A percentile compares a stretch with the other conserved stretches of the same genome.
Conservation (phyloP, 306 rosid genomes). For the Lathyrus tuberosus region DNA sequence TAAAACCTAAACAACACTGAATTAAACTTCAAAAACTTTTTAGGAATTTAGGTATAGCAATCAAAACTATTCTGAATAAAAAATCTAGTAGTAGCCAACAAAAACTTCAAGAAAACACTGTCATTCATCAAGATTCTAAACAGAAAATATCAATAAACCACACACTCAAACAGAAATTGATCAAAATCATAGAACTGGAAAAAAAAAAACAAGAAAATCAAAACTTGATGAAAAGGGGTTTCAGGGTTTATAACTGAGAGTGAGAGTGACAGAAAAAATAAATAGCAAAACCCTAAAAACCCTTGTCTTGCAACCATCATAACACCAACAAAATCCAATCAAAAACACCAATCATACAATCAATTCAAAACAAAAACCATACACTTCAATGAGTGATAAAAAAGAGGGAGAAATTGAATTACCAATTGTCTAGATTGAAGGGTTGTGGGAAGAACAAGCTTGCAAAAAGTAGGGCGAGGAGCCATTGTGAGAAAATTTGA, state of each 20-base stretch:
- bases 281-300: constrained; percentile 22
- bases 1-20: constrained; percentile 18
- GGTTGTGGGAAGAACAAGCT: constrained; percentile 68
- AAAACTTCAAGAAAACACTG: neutral
- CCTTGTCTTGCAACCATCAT: neutral
- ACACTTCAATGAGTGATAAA: neutral
- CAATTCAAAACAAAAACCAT: constrained; percentile 16
- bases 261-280: neutral
- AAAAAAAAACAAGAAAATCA: neutral
- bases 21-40: neutral
- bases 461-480: constrained; percentile 73
- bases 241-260: neutral
- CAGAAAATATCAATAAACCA: neutral
- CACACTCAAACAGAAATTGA: neutral
- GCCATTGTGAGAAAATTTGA: constrained; percentile 47
- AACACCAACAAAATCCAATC: constrained; percentile 16
- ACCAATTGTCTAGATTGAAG: constrained; percentile 81
- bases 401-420: constrained; percentile 31
- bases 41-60: neutral
- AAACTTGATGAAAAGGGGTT: constrained; percentile 20
- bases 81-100: neutral
- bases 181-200: neutral
- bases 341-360: constrained; percentile 13
- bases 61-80: neutral
- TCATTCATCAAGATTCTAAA: neutral